Evolutionary conservation across 805 yeast genomes (phyloP), one percentile per base, ranked within the genome.

Genomic region (Starmerella cellae): DNA sequence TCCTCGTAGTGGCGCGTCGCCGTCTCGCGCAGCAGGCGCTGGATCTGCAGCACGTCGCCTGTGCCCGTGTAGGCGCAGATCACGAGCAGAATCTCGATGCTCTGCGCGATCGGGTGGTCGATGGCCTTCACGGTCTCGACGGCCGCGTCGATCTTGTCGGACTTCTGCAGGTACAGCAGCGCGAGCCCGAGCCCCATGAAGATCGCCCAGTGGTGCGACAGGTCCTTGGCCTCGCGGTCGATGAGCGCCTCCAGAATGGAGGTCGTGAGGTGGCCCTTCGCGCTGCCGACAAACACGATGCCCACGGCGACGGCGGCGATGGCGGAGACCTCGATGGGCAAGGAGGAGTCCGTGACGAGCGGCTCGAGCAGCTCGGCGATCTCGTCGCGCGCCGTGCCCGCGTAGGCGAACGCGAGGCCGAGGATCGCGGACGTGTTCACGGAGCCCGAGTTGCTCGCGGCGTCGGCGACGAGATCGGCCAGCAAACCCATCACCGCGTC

Each of bases 31-130:
- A 88, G 72, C 57, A 91, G 69, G 30, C 83, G 77, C 67, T 91
- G 98, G 48, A 91, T 82, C 66, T 87, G 91, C 48, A 91, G 71
- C 26, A 91, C 98, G 60, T 91, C 91, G 53, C 98, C 98, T 31
- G 97, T 84, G 49, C 97, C 98, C 10, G 95, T 93, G 65, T 81
- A 87, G 3, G 97, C 94, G 66, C 96, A 82, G 41, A 87, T 80
- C 48, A 80, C 84, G 27, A 93, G 85, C 56, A 91, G 69, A 14
- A 85, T 91, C 62, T 83, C 91, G 58, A 87, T 74, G 36, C 93
- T 81, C 53, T 82, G 78, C 22, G 91, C 77, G 57, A 91, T 79
- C 32, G 96, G 96, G 59, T 88, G 96, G 52, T 85, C 95, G 56
- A 91, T 81, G 14, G 97, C 97, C 60, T 79, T 82, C 48, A 91